Evolutionary conservation across 2,329 filamentous ascomycete species (phyloP).

Genomic region (Biscogniauxia marginata): DNA sequence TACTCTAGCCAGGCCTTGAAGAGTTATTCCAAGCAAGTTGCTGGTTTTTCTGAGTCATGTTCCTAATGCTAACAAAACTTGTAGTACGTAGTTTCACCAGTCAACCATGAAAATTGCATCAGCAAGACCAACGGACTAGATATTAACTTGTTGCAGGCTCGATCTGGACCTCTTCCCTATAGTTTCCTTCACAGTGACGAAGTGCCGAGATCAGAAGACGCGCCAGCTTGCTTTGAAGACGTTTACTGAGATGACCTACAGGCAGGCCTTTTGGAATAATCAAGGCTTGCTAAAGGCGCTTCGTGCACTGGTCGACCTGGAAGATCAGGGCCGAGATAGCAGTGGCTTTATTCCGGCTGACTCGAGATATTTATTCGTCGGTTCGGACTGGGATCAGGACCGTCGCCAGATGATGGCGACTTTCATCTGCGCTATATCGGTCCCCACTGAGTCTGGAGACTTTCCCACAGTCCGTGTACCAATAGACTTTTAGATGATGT

Average conservation of each 20-base stretch:
- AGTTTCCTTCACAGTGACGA: constrained; percentile 21
- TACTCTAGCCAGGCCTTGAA: no score
- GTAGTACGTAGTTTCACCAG: neutral
- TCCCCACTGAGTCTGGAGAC: constrained; percentile 7
- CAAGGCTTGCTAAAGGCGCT: constrained; percentile 18
- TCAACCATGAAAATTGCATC: neutral
- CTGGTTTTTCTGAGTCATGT: no score
- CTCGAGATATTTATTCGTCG: constrained; percentile 19
- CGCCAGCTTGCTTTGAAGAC: constrained; percentile 15
- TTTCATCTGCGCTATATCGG: constrained; percentile 15
- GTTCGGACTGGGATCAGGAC: constrained; percentile 22
- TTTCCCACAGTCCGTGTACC: constrained; percentile 16
- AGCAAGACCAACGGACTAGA: neutral
- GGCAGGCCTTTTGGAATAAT: constrained; percentile 23
- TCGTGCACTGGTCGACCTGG: constrained; percentile 17
- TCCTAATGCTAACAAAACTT: neutral
- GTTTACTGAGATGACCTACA: constrained; percentile 18
- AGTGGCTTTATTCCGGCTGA: constrained; percentile 18
- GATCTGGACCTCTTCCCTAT: constrained; percentile 23
- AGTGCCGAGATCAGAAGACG: constrained; percentile 21
- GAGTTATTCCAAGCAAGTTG: no score
- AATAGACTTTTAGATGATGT: constrained; percentile 13
- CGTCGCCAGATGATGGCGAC: constrained; percentile 15
- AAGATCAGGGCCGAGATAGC: constrained; percentile 16
- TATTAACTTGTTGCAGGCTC: constrained; percentile 2